A percentile compares a stretch with the other conserved stretches of the same genome.
Conservation (phyloP, 495 filamentous ascomycete species). For the Chaetomium fimeti region DNA sequence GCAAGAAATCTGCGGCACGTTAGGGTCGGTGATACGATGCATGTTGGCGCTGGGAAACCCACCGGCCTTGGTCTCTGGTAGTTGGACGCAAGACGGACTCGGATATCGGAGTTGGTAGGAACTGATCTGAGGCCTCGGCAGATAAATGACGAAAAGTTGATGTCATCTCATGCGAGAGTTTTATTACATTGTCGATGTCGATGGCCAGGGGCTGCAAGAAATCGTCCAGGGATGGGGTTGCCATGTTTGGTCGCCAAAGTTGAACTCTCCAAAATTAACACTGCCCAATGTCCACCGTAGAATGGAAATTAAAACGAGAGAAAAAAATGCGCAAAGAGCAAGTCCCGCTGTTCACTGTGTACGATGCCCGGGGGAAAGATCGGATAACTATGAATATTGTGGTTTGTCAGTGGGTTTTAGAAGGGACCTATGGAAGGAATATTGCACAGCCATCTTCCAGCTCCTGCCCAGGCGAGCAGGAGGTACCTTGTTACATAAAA, state of each 20-base stretch:
- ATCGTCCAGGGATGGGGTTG: conserved; percentile 32
- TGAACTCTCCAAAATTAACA: background rate
- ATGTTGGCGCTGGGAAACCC: conserved; percentile 24
- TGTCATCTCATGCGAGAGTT: conserved; percentile 61
- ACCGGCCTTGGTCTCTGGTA: conserved; percentile 57
- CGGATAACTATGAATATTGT: no score
- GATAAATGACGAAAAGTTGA: conserved; percentile 63
- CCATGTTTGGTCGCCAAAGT: background rate
- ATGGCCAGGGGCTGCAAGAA: conserved; percentile 49
- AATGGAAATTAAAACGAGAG: background rate
- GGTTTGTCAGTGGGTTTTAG: no score
- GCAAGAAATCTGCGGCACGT: conserved; percentile 58
- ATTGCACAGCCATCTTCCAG: background rate
- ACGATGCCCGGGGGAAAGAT: background rate
- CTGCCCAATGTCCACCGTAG: background rate
- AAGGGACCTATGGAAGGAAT: background rate
- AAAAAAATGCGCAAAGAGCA: background rate
- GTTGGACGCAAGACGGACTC: conserved; percentile 58
- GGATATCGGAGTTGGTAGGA: conserved; percentile 76
- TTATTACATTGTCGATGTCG: conserved; percentile 50
- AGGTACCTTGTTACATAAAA: no score
- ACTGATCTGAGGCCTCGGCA: conserved; percentile 65
- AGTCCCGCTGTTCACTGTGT: background rate
- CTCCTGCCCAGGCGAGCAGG: conserved; percentile 1
- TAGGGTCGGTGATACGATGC: conserved; percentile 4